Conservation (phyloP, 805 yeast species). For the Teunomyces stri region DNA sequence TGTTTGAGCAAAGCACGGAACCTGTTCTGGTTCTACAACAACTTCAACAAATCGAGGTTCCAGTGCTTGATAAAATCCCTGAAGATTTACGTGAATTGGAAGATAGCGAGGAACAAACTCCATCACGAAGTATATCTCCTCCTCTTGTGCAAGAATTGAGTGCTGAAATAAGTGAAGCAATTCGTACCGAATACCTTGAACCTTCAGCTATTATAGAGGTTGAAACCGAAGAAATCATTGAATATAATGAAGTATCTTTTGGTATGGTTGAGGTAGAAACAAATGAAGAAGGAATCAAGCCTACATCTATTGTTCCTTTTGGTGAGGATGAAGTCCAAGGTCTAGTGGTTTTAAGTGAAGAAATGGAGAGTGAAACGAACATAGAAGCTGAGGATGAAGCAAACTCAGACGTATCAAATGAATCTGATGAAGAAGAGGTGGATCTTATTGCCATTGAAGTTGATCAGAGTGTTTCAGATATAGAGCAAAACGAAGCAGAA, state of each 20-base stretch:
- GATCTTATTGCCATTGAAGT: not conserved
- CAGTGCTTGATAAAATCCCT: not conserved
- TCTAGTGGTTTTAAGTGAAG: not conserved
- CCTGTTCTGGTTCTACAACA: not conserved
- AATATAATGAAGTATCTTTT: not conserved
- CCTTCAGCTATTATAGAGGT: not conserved
- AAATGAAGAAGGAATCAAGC: not conserved
- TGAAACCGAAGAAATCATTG: not conserved
- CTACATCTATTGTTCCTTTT: not conserved
- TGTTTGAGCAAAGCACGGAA: not conserved
- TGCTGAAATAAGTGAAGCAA: not conserved
- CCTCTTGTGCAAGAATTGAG: constrained; percentile 1
- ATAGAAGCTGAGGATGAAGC: not conserved
- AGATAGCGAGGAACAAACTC: not conserved
- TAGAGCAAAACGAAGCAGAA: not conserved
- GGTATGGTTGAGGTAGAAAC: not conserved
- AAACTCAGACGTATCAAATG: not conserved
- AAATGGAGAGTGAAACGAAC: not conserved
- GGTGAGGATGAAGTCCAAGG: not conserved
- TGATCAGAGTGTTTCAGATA: not conserved
- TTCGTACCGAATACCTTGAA: not conserved
- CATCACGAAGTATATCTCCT: not conserved
- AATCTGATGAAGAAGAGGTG: not conserved
- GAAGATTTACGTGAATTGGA: not conserved
- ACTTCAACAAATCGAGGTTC: not conserved